phyloP scores from a whole-genome alignment of 2,329 filamentous ascomycete species.

The Fusarium sp. region DNA sequence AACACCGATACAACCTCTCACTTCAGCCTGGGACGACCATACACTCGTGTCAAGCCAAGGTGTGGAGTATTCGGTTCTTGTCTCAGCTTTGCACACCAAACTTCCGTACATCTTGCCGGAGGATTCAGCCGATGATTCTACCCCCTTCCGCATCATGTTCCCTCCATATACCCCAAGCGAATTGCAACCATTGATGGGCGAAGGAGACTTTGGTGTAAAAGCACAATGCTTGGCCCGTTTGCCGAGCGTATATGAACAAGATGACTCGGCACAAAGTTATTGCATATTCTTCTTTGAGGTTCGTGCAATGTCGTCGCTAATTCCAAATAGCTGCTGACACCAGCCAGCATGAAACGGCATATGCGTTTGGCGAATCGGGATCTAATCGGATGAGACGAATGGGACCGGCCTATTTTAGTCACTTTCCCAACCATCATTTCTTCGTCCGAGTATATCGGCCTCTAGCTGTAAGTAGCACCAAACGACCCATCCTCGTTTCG shows the following conservation, averaged over 20 bases:
- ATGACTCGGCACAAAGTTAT: constrained; percentile 56
- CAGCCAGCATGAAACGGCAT: constrained; percentile 61
- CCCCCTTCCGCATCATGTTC: constrained; percentile 56
- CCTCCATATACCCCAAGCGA: constrained; percentile 57
- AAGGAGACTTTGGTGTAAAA: constrained; percentile 57
- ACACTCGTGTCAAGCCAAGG: constrained; percentile 57
- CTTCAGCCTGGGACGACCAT: constrained; percentile 65
- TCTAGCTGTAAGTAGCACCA: constrained; percentile 61
- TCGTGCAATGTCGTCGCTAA: constrained; percentile 32
- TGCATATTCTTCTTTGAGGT: constrained; percentile 69
- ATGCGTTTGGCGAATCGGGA: constrained; percentile 56
- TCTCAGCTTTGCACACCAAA: constrained; percentile 62
- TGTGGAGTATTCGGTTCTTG: constrained; percentile 56
- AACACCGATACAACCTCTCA: constrained; percentile 57
- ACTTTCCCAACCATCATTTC: constrained; percentile 70
- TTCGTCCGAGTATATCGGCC: constrained; percentile 69
- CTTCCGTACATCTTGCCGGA: constrained; percentile 54
- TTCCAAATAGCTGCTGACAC: constrained; percentile 26
- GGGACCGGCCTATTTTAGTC: constrained; percentile 62
- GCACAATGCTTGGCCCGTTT: constrained; percentile 62
- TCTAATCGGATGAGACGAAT: constrained; percentile 54
- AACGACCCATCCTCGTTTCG: neutral
- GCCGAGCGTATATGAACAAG: constrained; percentile 50
- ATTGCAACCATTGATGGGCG: constrained; percentile 52
- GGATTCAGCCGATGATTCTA: constrained; percentile 40